Evolutionary conservation across 306 rosid genomes (phyloP).

Genomic region (Sicyos baderoa): DNA sequence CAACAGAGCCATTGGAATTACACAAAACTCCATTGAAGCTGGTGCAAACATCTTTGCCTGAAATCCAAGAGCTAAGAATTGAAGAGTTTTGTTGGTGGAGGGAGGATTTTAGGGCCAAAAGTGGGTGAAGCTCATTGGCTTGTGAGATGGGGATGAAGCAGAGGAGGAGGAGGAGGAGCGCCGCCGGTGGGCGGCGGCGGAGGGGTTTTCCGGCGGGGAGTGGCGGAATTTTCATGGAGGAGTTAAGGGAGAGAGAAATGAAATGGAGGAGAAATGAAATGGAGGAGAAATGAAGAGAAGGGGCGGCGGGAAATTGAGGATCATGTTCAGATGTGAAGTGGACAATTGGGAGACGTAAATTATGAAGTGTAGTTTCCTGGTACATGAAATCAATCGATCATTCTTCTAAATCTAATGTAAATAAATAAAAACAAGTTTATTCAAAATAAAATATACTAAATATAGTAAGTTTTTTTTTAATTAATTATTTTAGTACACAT

Average conservation of each 20-base stretch:
- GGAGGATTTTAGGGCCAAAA: constrained; percentile 40
- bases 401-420: too few species aligned
- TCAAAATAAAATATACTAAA: too few species aligned
- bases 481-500: too few species aligned
- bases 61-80: constrained; percentile 49
- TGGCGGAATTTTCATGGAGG: not conserved
- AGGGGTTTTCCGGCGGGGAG: not conserved
- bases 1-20: constrained; percentile 40
- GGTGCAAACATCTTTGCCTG: constrained; percentile 33
- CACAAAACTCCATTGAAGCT: constrained; percentile 53
- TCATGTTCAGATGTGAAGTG: not conserved
- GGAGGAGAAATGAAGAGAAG: not conserved
- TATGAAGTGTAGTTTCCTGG: constrained; percentile 2
- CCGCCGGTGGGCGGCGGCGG: not conserved
- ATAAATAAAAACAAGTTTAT: too few species aligned
- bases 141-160: constrained; percentile 24
- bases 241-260: not conserved
- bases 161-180: constrained; percentile 22
- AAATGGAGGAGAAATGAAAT: not conserved
- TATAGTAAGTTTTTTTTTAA: too few species aligned
- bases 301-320: constrained; percentile 7
- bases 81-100: constrained; percentile 38
- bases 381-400: not conserved
- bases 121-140: constrained; percentile 39
- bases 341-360: constrained; percentile 7